These are phyloP conservation scores for Zymoseptoria passerinii DNA, from an alignment of 2,329 filamentous ascomycete species.

Conservation along the genomic window DNA sequence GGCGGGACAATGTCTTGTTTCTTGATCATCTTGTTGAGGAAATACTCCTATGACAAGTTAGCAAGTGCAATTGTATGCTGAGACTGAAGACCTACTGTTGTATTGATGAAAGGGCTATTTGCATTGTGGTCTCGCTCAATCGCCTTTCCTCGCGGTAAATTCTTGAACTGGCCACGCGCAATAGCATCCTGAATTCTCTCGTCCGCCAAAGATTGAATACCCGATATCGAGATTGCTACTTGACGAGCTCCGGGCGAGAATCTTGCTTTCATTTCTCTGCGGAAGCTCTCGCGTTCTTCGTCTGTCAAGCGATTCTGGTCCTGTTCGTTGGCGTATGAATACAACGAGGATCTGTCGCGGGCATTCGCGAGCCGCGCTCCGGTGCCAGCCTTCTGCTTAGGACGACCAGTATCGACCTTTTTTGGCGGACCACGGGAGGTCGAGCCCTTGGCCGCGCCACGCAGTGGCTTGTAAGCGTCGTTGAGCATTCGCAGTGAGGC, in stretches of 20 bases:
- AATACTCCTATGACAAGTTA: constrained; percentile 54
- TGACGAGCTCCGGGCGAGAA: constrained; percentile 65
- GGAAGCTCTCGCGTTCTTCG: constrained; percentile 62
- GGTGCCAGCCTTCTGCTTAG: constrained; percentile 32
- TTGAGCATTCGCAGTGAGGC: constrained; percentile 70
- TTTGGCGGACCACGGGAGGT: constrained; percentile 30
- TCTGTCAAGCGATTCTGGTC: constrained; percentile 51
- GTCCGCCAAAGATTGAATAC: constrained; percentile 76
- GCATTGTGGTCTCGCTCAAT: constrained; percentile 75
- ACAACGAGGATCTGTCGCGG: constrained; percentile 50
- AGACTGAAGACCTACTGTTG: constrained; percentile 44
- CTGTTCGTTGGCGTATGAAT: constrained; percentile 43
- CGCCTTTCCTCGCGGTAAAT: constrained; percentile 70
- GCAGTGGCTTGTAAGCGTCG: constrained; percentile 51
- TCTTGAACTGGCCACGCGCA: constrained; percentile 77
- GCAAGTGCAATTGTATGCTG: neutral
- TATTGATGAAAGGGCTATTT: constrained; percentile 84
- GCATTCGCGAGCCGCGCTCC: constrained; percentile 50
- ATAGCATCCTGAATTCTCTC: constrained; percentile 92
- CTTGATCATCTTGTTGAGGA: constrained; percentile 98
- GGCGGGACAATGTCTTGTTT: constrained; percentile 90
- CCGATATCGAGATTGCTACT: constrained; percentile 68
- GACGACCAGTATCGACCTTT: constrained; percentile 38
- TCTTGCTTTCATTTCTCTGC: constrained; percentile 67
- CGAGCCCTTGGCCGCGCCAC: constrained; percentile 34